Conservation (phyloP, 2,329 filamentous ascomycete species). For the Alternaria incomplexa region DNA sequence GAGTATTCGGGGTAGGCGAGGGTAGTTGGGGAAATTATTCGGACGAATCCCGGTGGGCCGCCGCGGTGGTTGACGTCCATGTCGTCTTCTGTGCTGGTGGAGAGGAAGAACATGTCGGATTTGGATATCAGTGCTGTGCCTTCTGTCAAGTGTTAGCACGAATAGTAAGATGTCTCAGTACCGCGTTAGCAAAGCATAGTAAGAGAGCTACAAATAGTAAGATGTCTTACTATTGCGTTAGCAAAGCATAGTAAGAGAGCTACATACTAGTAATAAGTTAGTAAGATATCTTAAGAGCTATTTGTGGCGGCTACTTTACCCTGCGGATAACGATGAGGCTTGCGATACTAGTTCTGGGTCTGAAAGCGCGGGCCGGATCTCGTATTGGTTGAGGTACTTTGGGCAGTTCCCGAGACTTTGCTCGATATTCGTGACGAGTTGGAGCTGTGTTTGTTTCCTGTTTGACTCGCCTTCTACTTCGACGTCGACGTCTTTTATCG, state of each 20-base stretch:
- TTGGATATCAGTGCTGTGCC: slow-evolving; percentile 66
- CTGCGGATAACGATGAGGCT: slow-evolving; percentile 58
- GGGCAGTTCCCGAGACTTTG: slow-evolving; percentile 82
- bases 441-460: slow-evolving; percentile 49
- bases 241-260: too few relatives aligned
- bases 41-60: slow-evolving; percentile 74
- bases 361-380: slow-evolving; percentile 62
- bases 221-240: too few relatives aligned
- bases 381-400: slow-evolving; percentile 82
- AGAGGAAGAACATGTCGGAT: slow-evolving; percentile 80
- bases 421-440: slow-evolving; percentile 71
- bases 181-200: too few relatives aligned
- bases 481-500: slow-evolving; percentile 51
- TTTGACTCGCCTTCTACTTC: slow-evolving; percentile 26
- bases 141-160: too few relatives aligned
- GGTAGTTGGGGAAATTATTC: slow-evolving; percentile 67
- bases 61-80: slow-evolving; percentile 90
- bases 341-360: slow-evolving; percentile 59
- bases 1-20: slow-evolving; percentile 84
- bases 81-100: slow-evolving; percentile 65
- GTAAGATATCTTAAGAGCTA: too few relatives aligned
- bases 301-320: too few relatives aligned
- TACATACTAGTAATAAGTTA: too few relatives aligned
- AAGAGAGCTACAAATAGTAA: too few relatives aligned
- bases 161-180: too few relatives aligned